Conservation (phyloP, 2,329 filamentous ascomycete genomes). For the Aspergillus neoniger region DNA sequence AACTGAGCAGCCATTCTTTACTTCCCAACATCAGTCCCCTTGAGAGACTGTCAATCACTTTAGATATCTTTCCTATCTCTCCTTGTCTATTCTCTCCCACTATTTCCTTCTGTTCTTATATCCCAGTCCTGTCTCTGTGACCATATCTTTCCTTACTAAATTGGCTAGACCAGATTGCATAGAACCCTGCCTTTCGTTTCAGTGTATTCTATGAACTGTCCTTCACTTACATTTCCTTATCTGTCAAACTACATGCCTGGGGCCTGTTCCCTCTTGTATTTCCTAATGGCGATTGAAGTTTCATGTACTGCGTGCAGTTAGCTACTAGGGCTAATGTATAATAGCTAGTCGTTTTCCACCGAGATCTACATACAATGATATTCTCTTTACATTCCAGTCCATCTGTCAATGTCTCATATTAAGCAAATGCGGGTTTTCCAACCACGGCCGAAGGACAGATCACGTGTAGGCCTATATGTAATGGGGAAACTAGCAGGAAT, state of each 20-base stretch:
- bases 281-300: not conserved
- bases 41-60: slow-evolving; percentile 9
- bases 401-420: not conserved
- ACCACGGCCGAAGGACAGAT: too few relatives aligned
- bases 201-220: not conserved
- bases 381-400: not conserved
- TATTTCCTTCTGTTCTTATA: slow-evolving; percentile 2
- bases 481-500: too few relatives aligned
- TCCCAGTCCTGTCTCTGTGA: not conserved
- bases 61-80: slow-evolving; percentile 2
- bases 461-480: too few relatives aligned
- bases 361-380: slow-evolving; percentile 14
- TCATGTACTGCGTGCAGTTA: slow-evolving; percentile 1
- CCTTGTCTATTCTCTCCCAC: not conserved
- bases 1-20: slow-evolving; percentile 16
- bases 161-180: slow-evolving; percentile 11
- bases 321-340: slow-evolving; percentile 19
- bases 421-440: not conserved
- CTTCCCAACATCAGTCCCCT: not conserved
- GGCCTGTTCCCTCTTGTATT: slow-evolving; percentile 6
- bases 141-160: slow-evolving; percentile 1
- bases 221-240: not conserved
- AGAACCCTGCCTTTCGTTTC: slow-evolving; percentile 4
- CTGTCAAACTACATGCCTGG: not conserved
- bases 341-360: slow-evolving; percentile 11